Base-by-base conservation (phyloP, 140 eudicot species). In the Flaveria floridana region DNA sequence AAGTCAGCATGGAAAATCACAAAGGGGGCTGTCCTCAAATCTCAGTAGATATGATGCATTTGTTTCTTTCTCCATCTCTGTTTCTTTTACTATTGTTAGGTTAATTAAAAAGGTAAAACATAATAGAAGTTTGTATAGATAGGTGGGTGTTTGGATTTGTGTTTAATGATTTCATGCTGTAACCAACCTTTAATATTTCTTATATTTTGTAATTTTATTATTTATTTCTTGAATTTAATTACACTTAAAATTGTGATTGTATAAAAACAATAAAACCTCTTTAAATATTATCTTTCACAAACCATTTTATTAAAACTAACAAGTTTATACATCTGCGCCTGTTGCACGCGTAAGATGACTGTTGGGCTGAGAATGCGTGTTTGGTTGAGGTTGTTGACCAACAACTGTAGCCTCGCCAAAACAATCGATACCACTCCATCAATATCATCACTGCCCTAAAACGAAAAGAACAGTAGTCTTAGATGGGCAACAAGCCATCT, bases 1-100 rank as follows among this genome's bases (percentile, higher is more conserved):
- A 71, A 80, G 2, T 76, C 87, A 1, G 97, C 87, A 28, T 94
- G 99, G 99, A 94, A 88, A 85, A 94, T 94, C 66, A 85, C 84
- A 0, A 96, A 87, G 75, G 99, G 99, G 16, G 97, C 97, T 71
- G 99, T 94, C 53, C 94, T 94, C 20, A 86, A 87, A 84, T 87
- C 95, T 18, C 87, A 77, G 76, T 50, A 48, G 64, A 72, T 67
- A 59, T 63, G 47, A 50, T 71, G 77, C 66, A 41, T 62, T 12
- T 20, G 16, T 71, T 16, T 50, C 48, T 62, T 10, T 20, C 26
- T 56, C 21, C 51, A 26, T 7, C 48, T 8, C 46, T 77, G 26
- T 77, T 37, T 52, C 20, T 34, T 34, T 34, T 34, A 34, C 41
- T 6, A 3, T 52, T 67, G 66, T 75, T 80, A 80, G 79, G 70